phyloP scores from a whole-genome alignment of 495 filamentous ascomycete genomes.

The Aspergillus cavernicola region DNA sequence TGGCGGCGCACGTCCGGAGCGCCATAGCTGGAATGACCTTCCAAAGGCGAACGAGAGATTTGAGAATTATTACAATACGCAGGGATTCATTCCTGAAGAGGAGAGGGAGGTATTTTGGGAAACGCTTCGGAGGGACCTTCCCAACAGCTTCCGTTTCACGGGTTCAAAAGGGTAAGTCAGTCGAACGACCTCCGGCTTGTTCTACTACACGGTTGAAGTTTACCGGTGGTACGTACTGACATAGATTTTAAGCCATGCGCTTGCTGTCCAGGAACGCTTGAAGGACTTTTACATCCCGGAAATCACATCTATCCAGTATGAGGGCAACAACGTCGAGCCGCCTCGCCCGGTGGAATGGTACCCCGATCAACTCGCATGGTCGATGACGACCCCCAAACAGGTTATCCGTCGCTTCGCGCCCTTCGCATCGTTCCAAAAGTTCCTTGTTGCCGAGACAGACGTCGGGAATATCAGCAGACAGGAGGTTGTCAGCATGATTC shows the following conservation, averaged over 20 bases:
- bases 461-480: slow-evolving; percentile 97
- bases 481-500: slow-evolving; percentile 98
- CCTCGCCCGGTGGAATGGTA: slow-evolving; percentile 83
- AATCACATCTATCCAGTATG: slow-evolving; percentile 75
- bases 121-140: slow-evolving; percentile 73
- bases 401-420: slow-evolving; percentile 86
- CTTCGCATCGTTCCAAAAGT: slow-evolving; percentile 93
- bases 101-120: slow-evolving; percentile 80
- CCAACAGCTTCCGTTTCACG: slow-evolving; percentile 94
- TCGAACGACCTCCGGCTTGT: neutral
- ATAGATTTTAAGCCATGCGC: slow-evolving; percentile 60
- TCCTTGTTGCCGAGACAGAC: slow-evolving; percentile 94
- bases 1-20: slow-evolving; percentile 25
- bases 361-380: slow-evolving; percentile 90
- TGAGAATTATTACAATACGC: slow-evolving; percentile 77
- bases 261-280: slow-evolving; percentile 79
- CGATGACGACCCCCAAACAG: slow-evolving; percentile 93
- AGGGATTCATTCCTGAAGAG: slow-evolving; percentile 65
- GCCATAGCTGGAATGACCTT: slow-evolving; percentile 52
- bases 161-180: slow-evolving; percentile 73
- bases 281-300: slow-evolving; percentile 86
- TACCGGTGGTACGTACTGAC: neutral
- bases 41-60: slow-evolving; percentile 70
- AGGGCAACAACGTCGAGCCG: slow-evolving; percentile 75
- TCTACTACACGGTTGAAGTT: neutral